Conservation (phyloP, 192 early-diverging fungal species). For the Entrophospora sp. region DNA sequence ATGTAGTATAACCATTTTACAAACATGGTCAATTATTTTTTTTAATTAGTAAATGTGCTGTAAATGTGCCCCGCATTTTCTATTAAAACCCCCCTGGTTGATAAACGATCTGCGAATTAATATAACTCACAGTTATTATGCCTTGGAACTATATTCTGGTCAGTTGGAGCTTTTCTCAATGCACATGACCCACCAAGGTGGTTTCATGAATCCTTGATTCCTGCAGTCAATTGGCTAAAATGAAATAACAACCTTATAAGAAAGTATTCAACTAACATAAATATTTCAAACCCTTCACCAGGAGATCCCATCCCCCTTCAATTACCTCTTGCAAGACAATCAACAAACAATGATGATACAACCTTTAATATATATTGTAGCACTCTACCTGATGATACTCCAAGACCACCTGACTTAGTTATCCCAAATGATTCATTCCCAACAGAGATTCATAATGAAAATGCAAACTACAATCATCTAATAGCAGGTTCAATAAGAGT, state of each 20-base stretch:
- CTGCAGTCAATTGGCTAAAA: background rate
- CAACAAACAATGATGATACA: too few relatives aligned
- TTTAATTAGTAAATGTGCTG: too few relatives aligned
- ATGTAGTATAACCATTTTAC: too few relatives aligned
- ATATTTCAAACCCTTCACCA: background rate
- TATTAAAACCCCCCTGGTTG: too few relatives aligned
- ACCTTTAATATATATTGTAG: too few relatives aligned
- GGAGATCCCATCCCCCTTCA: too few relatives aligned
- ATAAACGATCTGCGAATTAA: too few relatives aligned
- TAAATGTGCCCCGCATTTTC: too few relatives aligned
- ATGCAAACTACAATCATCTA: background rate
- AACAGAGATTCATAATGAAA: background rate
- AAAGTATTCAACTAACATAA: background rate
- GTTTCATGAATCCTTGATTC: background rate
- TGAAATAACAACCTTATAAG: background rate
- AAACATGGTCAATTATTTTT: too few relatives aligned
- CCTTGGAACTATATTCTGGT: background rate
- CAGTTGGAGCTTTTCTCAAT: background rate
- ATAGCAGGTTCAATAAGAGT: too few relatives aligned
- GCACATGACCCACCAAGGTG: background rate
- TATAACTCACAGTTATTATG: background rate
- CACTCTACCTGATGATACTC: too few relatives aligned
- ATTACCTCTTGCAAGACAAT: background rate
- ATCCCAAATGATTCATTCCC: background rate
- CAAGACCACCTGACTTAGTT: background rate